phyloP scores from a whole-genome alignment of 331 rosid species.

The Quercus phellos region DNA sequence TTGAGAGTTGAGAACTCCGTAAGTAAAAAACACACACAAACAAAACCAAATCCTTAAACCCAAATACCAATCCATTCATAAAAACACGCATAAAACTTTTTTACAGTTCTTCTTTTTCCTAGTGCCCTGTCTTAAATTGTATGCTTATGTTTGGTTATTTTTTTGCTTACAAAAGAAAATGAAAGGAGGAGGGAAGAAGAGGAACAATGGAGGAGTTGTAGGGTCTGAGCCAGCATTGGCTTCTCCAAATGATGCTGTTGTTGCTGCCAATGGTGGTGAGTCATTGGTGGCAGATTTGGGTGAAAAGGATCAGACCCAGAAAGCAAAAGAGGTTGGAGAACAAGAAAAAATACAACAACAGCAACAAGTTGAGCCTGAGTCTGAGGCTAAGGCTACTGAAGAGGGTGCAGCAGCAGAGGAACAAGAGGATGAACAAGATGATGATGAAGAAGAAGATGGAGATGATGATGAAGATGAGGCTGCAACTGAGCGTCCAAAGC shows the following conservation, averaged over 20 bases:
- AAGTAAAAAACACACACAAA: not conserved
- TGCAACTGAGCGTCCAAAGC: constrained; percentile 32
- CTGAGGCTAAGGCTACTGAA: constrained; percentile 15
- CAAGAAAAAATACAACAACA: constrained; percentile 10
- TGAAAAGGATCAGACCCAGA: constrained; percentile 26
- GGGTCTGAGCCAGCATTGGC: constrained; percentile 25
- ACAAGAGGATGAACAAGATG: constrained; percentile 31
- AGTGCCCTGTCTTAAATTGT: too few species aligned
- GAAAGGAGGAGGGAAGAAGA: constrained; percentile 50
- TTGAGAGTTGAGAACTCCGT: not conserved
- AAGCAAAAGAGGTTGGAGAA: constrained; percentile 4
- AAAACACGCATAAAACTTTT: too few species aligned
- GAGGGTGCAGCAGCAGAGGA: constrained; percentile 19
- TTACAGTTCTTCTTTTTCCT: too few species aligned
- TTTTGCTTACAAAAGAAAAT: constrained; percentile 12
- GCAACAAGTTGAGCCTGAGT: constrained; percentile 8
- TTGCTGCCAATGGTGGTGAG: constrained; percentile 4
- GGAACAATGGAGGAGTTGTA: constrained; percentile 8
- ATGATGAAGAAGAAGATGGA: constrained; percentile 7
- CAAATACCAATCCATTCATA: too few species aligned
- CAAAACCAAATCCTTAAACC: not conserved
- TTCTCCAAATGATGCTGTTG: constrained; percentile 6
- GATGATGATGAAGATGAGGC: constrained; percentile 6
- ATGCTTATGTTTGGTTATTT: not conserved
- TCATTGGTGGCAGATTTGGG: not conserved